A percentile compares a stretch with the other conserved stretches of the same genome.
These are phyloP conservation scores for Mesostigma viride DNA, from an alignment of 139 green algal genomes.

Conservation along the genomic window DNA sequence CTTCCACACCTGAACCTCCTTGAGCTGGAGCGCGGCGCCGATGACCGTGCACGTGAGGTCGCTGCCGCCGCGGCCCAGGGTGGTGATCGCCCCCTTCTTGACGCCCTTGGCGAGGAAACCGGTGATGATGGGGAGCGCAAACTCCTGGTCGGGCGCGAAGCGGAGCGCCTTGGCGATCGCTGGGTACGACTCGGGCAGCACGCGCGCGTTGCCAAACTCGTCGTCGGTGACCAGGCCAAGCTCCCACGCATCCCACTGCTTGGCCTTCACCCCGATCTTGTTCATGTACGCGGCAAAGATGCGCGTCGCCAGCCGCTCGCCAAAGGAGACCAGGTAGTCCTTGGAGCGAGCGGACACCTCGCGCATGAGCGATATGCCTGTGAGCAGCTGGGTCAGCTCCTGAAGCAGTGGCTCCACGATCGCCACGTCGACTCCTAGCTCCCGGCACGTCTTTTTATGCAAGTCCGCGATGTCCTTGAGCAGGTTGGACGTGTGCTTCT, in stretches of 20 bases:
- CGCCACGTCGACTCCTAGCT: constrained; percentile 28
- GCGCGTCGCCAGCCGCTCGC: constrained; percentile 87
- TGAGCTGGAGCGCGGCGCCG: constrained; percentile 63
- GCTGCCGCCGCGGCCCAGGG: constrained; percentile 82
- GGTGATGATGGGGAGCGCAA: constrained; percentile 71
- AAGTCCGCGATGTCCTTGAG: background rate
- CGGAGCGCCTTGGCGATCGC: constrained; percentile 34
- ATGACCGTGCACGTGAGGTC: constrained; percentile 92
- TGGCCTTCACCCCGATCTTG: constrained; percentile 11
- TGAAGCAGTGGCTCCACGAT: too few species aligned
- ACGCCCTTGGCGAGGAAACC: constrained; percentile 72
- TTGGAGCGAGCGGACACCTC: constrained; percentile 77
- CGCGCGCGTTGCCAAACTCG: constrained; percentile 68
- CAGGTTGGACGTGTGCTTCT: constrained; percentile 7
- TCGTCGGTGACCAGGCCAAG: constrained; percentile 78
- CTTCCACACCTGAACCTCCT: constrained; percentile 93
- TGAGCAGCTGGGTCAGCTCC: constrained; percentile 38
- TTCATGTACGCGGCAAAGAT: constrained; percentile 79
- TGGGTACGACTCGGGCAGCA: constrained; percentile 22
- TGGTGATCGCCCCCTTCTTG: constrained; percentile 81
- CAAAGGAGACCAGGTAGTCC: constrained; percentile 92
- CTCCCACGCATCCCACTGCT: constrained; percentile 70
- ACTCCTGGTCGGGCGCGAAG: background rate
- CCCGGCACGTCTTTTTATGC: constrained; percentile 21
- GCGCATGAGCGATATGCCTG: constrained; percentile 46